Percentiles rank a stretch among this genome's conserved stretches.
These are phyloP conservation scores for Neonectria hederae DNA, from an alignment of 2,329 filamentous ascomycete genomes.

Conservation along the genomic window DNA sequence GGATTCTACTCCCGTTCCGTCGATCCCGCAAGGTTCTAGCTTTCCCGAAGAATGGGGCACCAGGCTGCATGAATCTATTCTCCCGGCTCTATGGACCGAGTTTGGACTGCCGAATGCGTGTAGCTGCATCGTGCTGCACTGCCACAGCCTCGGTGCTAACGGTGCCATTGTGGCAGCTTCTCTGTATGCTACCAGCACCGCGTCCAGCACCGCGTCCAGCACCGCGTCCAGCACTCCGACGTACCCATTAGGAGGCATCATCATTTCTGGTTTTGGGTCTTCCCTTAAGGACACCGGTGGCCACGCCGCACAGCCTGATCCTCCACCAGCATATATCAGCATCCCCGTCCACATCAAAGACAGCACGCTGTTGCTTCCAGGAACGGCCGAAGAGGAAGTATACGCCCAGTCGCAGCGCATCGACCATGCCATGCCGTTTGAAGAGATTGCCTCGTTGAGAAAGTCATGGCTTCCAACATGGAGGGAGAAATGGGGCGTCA, in stretches of 20 bases:
- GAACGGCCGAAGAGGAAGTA: conserved; percentile 29
- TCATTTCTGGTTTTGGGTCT: conserved; percentile 32
- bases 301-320: conserved; percentile 15
- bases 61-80: conserved; percentile 26
- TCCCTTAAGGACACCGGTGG: conserved; percentile 25
- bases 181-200: conserved; percentile 17
- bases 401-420: conserved; percentile 28
- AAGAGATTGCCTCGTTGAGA: conserved; percentile 26
- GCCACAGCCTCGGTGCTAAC: conserved; percentile 32
- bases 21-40: conserved; percentile 27
- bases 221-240: neutral
- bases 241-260: conserved; percentile 32
- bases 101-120: conserved; percentile 27
- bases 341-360: conserved; percentile 33
- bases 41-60: conserved; percentile 33
- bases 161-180: conserved; percentile 31
- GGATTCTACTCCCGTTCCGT: conserved; percentile 24
- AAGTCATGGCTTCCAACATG: conserved; percentile 28
- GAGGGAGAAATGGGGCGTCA: conserved; percentile 31
- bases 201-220: neutral
- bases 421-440: conserved; percentile 30
- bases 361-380: conserved; percentile 27
- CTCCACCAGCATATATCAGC: conserved; percentile 23
- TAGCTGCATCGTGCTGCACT: conserved; percentile 30
- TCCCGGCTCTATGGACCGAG: conserved; percentile 31